Percentiles rank a stretch among this genome's conserved stretches.
phyloP scores from a whole-genome alignment of 495 filamentous ascomycete genomes.

The Neurospora sp. region DNA sequence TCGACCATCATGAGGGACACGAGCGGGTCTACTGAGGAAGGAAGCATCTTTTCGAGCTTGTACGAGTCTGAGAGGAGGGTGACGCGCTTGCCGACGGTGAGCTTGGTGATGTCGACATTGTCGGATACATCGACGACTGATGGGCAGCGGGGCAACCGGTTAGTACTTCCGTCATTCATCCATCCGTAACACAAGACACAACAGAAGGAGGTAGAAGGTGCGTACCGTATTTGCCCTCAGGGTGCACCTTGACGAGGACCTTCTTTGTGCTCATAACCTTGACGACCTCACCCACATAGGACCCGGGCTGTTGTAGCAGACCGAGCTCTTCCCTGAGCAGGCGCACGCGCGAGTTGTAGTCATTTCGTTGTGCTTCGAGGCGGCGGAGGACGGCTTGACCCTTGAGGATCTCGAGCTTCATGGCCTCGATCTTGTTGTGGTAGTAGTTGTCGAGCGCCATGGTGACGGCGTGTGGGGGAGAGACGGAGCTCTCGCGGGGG shows the following conservation, averaged over 20 bases:
- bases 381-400: slow-evolving; percentile 90
- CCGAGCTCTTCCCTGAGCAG: slow-evolving; percentile 93
- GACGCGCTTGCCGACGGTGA: slow-evolving; percentile 95
- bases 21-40: slow-evolving; percentile 92
- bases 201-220: not conserved
- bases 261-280: slow-evolving; percentile 99
- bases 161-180: not conserved
- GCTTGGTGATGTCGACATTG: slow-evolving; percentile 85
- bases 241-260: slow-evolving; percentile 97
- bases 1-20: slow-evolving; percentile 99
- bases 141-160: slow-evolving; percentile 8
- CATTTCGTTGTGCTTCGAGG: slow-evolving; percentile 96
- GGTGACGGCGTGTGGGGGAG: slow-evolving; percentile 27
- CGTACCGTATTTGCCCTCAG: slow-evolving; percentile 98
- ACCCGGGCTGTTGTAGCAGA: slow-evolving; percentile 91
- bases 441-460: slow-evolving; percentile 99
- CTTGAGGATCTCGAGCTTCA: slow-evolving; percentile 99
- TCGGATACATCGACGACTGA: slow-evolving; percentile 95
- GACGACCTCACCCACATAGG: slow-evolving; percentile 97
- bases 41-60: slow-evolving; percentile 96
- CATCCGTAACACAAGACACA: not conserved
- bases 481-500: not conserved
- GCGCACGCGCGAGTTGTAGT: slow-evolving; percentile 97
- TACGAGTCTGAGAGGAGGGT: slow-evolving; percentile 93
- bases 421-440: slow-evolving; percentile 98